phyloP scores from a whole-genome alignment of 1,139 yeast species.

The Candida sojae region DNA sequence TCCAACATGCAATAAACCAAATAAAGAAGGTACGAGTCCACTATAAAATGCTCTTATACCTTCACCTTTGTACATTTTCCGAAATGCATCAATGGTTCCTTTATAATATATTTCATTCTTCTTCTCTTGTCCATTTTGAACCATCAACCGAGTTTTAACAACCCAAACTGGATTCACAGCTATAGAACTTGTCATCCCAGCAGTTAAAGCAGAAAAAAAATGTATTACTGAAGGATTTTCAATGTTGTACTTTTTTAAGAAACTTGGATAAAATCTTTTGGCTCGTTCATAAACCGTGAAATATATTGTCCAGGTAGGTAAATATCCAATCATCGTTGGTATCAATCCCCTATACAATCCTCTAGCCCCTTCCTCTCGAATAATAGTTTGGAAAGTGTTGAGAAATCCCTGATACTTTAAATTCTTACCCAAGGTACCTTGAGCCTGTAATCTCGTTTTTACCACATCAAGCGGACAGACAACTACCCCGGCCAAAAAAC shows the following conservation, averaged over 20 bases:
- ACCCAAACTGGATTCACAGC: conserved; percentile 97
- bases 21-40: conserved; percentile 86
- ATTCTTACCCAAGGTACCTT: conserved; percentile 23
- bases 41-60: conserved; percentile 85
- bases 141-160: conserved; percentile 89
- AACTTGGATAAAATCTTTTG: conserved; percentile 43
- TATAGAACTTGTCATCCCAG: conserved; percentile 87
- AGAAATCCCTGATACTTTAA: conserved; percentile 56
- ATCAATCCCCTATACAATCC: conserved; percentile 90
- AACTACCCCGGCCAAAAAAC: conserved; percentile 47
- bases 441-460: conserved; percentile 49
- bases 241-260: conserved; percentile 28
- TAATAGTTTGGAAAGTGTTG: conserved; percentile 63
- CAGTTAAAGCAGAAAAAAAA: conserved; percentile 80
- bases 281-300: conserved; percentile 86
- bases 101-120: conserved; percentile 39
- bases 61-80: conserved; percentile 74
- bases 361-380: conserved; percentile 72
- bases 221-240: conserved; percentile 58
- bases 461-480: conserved; percentile 52
- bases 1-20: conserved; percentile 92
- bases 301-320: conserved; percentile 97
- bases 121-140: conserved; percentile 63
- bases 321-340: conserved; percentile 89
- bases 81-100: conserved; percentile 84